Evolutionary conservation across 2,329 filamentous ascomycete genomes (phyloP), one percentile per base, ranked within the genome.

Genomic region (Chaetomium globosum): DNA sequence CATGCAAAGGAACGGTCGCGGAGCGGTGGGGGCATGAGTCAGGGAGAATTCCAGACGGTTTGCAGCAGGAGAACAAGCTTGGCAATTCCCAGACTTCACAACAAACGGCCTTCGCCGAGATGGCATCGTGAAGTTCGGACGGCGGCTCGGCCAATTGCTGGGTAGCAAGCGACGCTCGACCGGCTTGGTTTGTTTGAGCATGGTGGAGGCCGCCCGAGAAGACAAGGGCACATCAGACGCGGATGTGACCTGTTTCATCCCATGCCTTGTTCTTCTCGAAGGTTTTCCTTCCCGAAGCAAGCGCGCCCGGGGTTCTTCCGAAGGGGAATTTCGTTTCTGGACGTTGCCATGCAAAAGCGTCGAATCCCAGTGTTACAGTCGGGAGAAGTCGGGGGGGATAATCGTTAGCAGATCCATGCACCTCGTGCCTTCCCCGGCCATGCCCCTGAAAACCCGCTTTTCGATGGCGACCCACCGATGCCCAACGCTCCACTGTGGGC

Each of bases 401-500:
- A 33, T 54, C n/a, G 57, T 36, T 46, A 52, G 49, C 31, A n/a
- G 53, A 70, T 67, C 64, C 67, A 68, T 68, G 67, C 62, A 49
- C 59, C 67, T 65, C 64, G 65, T 66, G 61, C 53, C 48, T 69
- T 69, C 67, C 66, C 65, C 62, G 62, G 67, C 52, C 67, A 33
- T 64, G 59, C 69, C 69, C 70, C 68, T 71, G 68, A 65, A 48
- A 39, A 26, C 55, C 66, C 65, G 64, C 61, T 46, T 60, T 62
- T 43, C 31, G 19, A 57, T 49, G 58, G 36, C n/a, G 60, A 62
- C 46, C 66, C 66, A 61, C 64, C 61, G 51, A 58, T 61, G 61
- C 63, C 59, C 57, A 56, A 64, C 12, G 57, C 52, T 60, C 66
- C 66, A 61, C 49, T 13, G 36, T 39, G 33, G 33, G 33, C 33